Base-by-base conservation (phyloP, 2,329 filamentous ascomycete species). In the Xylariaceae sp. region DNA sequence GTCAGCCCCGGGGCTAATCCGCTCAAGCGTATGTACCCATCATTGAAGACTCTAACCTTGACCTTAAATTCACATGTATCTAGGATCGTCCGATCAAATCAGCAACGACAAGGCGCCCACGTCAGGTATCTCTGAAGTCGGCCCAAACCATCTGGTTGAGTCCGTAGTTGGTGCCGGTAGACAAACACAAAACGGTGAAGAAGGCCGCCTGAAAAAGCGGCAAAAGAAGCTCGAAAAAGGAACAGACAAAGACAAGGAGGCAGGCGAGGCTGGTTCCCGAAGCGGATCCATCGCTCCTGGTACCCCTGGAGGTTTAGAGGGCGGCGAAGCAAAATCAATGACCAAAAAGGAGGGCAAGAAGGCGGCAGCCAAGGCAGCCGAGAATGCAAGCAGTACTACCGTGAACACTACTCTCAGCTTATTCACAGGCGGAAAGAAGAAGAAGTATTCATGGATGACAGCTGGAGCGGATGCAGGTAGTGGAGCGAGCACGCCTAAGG, bases 301-400 rank as follows among this genome's bases (percentile, higher is more conserved):
- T 2, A 86, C 83, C 0, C 82, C 86, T 3, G 83, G 82, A 6
- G 76, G 82, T 1, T 77, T 82, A 40, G 86, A 88, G 48, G 67
- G 75, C 1, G 78, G 82, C 22, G 66, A 68, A 11, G 28, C 50
- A 59, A 93, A 91, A 69, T 79, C 84, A 3, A 79, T 89, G 47
- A 88, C 87, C 5, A 97, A 97, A 77, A 97, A 97, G 73, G 91
- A 96, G 68, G 79, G 77, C 55, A 83, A 87, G 66, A 90, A 87
- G 69, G 82, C 84, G n/a, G 86, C 90, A 54, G 76, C 78, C 3
- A 89, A 88, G 61, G 81, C 86, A 18, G 88, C 84, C 0, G 90
- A 95, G 64, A 87, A 87, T 53, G 88, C 86, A 59, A 88, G 87
- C 33, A 47, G 51, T 59, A 90, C 93, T 59, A 84, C 86, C 18